phyloP scores from a whole-genome alignment of 352 stramenopile genomes.

The Globisporangium middletonii region DNA sequence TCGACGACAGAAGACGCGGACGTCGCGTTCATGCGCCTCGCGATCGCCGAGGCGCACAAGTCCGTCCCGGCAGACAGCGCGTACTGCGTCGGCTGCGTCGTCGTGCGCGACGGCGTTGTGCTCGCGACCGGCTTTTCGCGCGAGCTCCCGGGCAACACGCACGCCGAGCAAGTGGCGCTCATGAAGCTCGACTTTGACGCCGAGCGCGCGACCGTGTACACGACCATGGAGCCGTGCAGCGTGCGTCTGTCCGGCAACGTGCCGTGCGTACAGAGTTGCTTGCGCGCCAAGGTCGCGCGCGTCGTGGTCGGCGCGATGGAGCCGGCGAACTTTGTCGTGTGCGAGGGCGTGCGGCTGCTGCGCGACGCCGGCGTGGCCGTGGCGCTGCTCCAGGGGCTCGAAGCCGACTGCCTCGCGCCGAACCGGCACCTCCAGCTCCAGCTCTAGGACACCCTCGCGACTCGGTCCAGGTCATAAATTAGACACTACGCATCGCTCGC shows the following conservation, averaged over 20 bases:
- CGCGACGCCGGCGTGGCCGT: constrained; percentile 60
- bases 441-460: constrained; percentile 19
- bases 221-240: constrained; percentile 89
- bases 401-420: constrained; percentile 66
- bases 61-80: constrained; percentile 63
- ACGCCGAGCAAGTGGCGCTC: constrained; percentile 85
- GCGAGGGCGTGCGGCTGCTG: constrained; percentile 71
- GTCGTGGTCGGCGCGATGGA: constrained; percentile 85
- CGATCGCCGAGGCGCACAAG: constrained; percentile 76
- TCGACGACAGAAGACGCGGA: constrained; percentile 15
- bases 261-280: constrained; percentile 75
- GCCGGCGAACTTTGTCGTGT: constrained; percentile 84
- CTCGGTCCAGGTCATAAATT: constrained; percentile 1
- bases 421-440: constrained; percentile 68
- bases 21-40: constrained; percentile 63
- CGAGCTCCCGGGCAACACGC: constrained; percentile 84
- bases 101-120: constrained; percentile 50
- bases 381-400: constrained; percentile 61
- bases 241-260: constrained; percentile 78
- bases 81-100: constrained; percentile 80
- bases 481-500: background rate
- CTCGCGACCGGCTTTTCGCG: constrained; percentile 77
- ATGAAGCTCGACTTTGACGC: constrained; percentile 75
- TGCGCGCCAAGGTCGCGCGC: constrained; percentile 52
- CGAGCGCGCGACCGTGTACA: constrained; percentile 69